These are phyloP conservation scores for Podaxis sp. DNA, from an alignment of 768 basidiomycete species.

Conservation along the genomic window DNA sequence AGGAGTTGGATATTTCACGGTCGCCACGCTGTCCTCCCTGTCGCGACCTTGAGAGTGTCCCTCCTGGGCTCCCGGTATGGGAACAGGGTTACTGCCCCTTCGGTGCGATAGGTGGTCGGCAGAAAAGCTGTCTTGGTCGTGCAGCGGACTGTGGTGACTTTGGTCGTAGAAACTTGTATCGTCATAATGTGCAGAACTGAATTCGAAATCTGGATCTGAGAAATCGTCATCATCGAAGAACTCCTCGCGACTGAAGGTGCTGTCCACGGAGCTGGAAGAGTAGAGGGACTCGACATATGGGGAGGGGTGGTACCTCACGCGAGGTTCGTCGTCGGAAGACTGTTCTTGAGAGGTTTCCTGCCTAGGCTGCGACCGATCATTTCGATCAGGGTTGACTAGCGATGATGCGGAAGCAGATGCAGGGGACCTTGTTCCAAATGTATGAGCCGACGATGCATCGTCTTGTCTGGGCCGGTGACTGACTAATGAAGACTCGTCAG, in stretches of 20 bases:
- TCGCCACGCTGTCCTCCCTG: constrained; percentile 58
- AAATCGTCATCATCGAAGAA: constrained; percentile 45
- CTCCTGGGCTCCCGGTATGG: constrained; percentile 43
- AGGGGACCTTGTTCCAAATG: constrained; percentile 44
- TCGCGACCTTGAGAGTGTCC: constrained; percentile 35
- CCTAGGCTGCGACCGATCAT: background rate
- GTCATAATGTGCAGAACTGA: constrained; percentile 35
- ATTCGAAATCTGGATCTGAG: constrained; percentile 38
- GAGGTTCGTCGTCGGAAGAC: constrained; percentile 17
- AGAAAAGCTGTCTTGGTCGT: constrained; percentile 21
- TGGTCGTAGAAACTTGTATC: constrained; percentile 29
- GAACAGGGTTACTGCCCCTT: constrained; percentile 62
- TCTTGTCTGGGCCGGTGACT: constrained; percentile 18
- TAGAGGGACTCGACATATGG: constrained; percentile 21
- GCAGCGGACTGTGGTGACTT: constrained; percentile 12
- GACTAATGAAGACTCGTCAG: constrained; percentile 2
- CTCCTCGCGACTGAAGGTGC: constrained; percentile 25
- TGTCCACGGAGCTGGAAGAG: constrained; percentile 25
- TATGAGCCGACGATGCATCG: constrained; percentile 49
- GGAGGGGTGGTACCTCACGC: constrained; percentile 32
- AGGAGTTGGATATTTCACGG: constrained; percentile 23
- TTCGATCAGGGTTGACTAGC: constrained; percentile 33
- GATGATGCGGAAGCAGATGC: constrained; percentile 47
- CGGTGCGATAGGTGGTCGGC: constrained; percentile 25
- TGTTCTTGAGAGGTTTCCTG: constrained; percentile 4